A percentile compares a stretch with the other conserved stretches of the same genome.
Evolutionary conservation across 305 asterid species (phyloP).

Genomic region (Fraxinus nigra): DNA sequence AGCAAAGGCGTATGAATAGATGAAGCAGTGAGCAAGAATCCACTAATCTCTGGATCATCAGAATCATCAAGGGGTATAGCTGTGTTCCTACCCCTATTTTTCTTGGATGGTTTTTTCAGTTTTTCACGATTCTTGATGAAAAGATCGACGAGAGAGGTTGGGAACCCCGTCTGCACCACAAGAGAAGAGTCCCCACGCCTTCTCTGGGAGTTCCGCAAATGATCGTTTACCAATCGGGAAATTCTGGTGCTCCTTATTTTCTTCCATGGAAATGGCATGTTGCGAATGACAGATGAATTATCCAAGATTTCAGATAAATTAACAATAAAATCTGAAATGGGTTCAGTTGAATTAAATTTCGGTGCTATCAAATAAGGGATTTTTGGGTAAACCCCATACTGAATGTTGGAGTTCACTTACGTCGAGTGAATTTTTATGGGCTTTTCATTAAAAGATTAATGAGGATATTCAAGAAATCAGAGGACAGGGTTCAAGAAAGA

Average conservation of each 20-base stretch:
- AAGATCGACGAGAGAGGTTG: slow-evolving; percentile 76
- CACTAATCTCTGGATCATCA: slow-evolving; percentile 11
- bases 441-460: neutral
- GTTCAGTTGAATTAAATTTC: neutral
- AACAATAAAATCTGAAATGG: neutral
- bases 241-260: slow-evolving; percentile 46
- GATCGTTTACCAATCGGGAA: slow-evolving; percentile 64
- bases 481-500: neutral
- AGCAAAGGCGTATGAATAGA: neutral
- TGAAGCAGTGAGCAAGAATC: neutral
- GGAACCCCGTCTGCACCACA: slow-evolving; percentile 77
- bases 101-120: slow-evolving; percentile 44
- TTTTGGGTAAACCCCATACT: neutral
- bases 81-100: slow-evolving; percentile 21
- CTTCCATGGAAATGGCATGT: slow-evolving; percentile 70
- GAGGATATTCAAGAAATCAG: neutral
- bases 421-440: neutral
- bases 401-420: neutral
- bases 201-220: slow-evolving; percentile 50
- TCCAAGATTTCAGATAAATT: neutral
- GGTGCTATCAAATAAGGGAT: neutral
- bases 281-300: neutral
- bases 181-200: slow-evolving; percentile 70
- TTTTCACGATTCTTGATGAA: slow-evolving; percentile 67
- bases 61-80: neutral